Percentiles rank a stretch among this genome's conserved stretches.
Conservation (phyloP, 2,329 filamentous ascomycete species). For the Phialocephala subalpina region DNA sequence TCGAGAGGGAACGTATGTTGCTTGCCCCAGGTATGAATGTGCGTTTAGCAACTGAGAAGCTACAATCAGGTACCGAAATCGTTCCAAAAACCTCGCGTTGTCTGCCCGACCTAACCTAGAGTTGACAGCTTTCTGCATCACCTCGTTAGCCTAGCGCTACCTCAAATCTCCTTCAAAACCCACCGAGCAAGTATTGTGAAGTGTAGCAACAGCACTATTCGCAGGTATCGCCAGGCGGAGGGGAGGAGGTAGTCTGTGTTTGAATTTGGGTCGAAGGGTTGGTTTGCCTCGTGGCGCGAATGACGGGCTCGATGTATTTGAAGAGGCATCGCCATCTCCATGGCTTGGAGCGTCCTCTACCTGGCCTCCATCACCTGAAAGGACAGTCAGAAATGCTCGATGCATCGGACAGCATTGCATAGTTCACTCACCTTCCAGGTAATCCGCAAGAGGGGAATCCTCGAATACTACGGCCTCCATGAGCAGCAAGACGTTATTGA, state of each 20-base stretch:
- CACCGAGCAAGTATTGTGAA: slow-evolving; percentile 62
- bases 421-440: slow-evolving; percentile 77
- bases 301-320: slow-evolving; percentile 41
- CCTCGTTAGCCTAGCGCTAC: slow-evolving; percentile 32
- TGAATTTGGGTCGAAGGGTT: slow-evolving; percentile 61
- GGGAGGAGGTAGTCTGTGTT: slow-evolving; percentile 54
- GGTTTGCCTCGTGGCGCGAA: slow-evolving; percentile 67
- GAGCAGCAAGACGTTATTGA: slow-evolving; percentile 35
- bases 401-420: not conserved
- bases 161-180: slow-evolving; percentile 35
- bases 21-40: slow-evolving; percentile 61
- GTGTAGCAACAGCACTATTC: slow-evolving; percentile 52
- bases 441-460: slow-evolving; percentile 86
- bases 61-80: slow-evolving; percentile 92
- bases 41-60: slow-evolving; percentile 88
- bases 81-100: slow-evolving; percentile 86
- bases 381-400: slow-evolving; percentile 21
- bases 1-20: slow-evolving; percentile 35
- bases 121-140: slow-evolving; percentile 69
- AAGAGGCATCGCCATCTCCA: slow-evolving; percentile 29
- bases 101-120: slow-evolving; percentile 78
- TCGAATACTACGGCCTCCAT: slow-evolving; percentile 93
- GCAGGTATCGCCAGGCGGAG: slow-evolving; percentile 53
- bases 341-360: slow-evolving; percentile 41
- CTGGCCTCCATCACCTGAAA: slow-evolving; percentile 54